phyloP scores from a whole-genome alignment of 345 rosid genomes.

The Heritiera littoralis region DNA sequence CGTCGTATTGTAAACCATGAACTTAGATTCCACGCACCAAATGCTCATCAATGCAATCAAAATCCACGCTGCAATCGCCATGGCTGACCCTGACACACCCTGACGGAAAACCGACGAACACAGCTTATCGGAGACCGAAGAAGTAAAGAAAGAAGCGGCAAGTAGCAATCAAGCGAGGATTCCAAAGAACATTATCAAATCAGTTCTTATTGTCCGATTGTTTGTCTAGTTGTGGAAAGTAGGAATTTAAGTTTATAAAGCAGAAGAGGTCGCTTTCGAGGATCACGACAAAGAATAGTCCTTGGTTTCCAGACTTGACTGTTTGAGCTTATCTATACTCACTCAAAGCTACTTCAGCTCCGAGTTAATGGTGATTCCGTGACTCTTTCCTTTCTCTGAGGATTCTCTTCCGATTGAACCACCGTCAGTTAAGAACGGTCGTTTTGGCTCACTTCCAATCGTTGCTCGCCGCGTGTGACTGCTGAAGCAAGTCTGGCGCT shows the following conservation, averaged over 20 bases:
- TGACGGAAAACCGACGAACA: background rate
- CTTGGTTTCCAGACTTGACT: background rate
- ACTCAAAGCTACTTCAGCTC: background rate
- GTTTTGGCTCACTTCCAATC: background rate
- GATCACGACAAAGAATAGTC: background rate
- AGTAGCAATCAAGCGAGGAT: background rate
- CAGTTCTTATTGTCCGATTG: background rate
- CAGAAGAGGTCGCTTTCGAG: background rate
- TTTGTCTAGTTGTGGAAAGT: background rate
- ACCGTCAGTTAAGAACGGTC: background rate
- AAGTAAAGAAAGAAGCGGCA: background rate
- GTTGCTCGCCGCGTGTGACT: background rate
- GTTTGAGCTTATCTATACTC: background rate
- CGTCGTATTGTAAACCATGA: slow-evolving; percentile 44
- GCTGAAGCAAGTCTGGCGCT: background rate
- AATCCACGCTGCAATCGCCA: slow-evolving; percentile 34
- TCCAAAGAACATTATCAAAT: background rate
- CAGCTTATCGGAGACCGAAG: background rate
- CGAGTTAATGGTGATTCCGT: background rate
- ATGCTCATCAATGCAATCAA: slow-evolving; percentile 22
- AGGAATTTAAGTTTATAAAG: too few relatives aligned
- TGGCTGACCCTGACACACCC: background rate
- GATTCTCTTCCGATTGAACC: background rate
- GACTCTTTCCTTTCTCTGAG: background rate
- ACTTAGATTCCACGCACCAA: slow-evolving; percentile 40